phyloP scores from a whole-genome alignment of 805 yeast genomes.

The Diddensiella caesifluorescens region DNA sequence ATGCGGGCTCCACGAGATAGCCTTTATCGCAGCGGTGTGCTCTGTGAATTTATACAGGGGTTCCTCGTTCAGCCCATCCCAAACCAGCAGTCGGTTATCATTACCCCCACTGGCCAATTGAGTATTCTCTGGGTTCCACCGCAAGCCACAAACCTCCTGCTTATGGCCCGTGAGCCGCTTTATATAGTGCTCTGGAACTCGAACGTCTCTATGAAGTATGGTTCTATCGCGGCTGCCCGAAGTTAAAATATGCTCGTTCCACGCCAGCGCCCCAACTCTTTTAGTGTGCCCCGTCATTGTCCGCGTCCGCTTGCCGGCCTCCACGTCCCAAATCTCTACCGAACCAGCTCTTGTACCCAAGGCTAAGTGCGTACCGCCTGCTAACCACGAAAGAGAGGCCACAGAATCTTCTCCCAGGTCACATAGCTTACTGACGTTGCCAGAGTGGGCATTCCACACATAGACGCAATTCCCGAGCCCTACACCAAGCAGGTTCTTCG shows the following conservation, averaged over 20 bases:
- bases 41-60: conserved; percentile 74
- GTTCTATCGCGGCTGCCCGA: conserved; percentile 84
- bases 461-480: conserved; percentile 86
- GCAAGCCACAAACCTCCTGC: conserved; percentile 94
- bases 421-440: conserved; percentile 75
- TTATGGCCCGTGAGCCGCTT: conserved; percentile 67
- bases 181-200: conserved; percentile 77
- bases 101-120: conserved; percentile 94
- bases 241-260: conserved; percentile 87
- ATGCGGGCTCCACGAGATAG: conserved; percentile 96
- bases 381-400: conserved; percentile 88
- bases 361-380: conserved; percentile 90
- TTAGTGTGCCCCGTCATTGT: conserved; percentile 88
- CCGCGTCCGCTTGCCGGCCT: conserved; percentile 68
- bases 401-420: conserved; percentile 64
- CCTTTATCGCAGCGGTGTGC: conserved; percentile 94
- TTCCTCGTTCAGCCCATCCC: conserved; percentile 69
- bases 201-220: conserved; percentile 85
- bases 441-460: conserved; percentile 83
- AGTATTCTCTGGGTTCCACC: conserved; percentile 89
- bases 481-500: conserved; percentile 80
- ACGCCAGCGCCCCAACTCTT: conserved; percentile 81
- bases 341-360: conserved; percentile 82
- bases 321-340: conserved; percentile 94
- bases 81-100: conserved; percentile 78